Evolutionary conservation across 495 filamentous ascomycete genomes (phyloP).

Genomic region (Aspergillus haitiensis): DNA sequence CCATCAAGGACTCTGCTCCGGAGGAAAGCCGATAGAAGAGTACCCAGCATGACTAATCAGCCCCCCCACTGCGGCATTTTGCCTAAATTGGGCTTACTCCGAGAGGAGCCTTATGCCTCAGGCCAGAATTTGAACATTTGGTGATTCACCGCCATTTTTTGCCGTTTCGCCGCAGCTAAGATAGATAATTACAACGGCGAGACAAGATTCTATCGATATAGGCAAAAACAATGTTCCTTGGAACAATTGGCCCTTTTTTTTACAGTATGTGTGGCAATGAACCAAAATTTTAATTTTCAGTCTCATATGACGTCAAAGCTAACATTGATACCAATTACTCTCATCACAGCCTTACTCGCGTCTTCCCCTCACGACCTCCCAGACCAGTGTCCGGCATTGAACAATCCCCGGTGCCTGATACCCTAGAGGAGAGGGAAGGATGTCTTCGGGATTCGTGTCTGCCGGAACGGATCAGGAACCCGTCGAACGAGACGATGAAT

Average conservation of each 20-base stretch:
- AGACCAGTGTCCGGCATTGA: neutral
- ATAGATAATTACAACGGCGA: neutral
- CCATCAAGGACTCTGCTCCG: too few species aligned
- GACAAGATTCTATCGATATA: neutral
- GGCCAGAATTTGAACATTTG: neutral
- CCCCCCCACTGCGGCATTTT: conserved; percentile 11
- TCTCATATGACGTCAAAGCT: neutral
- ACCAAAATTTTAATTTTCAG: neutral
- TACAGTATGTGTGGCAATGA: neutral
- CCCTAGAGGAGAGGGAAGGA: conserved; percentile 27
- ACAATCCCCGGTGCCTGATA: neutral
- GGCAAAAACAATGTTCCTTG: neutral
- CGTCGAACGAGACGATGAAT: conserved; percentile 64
- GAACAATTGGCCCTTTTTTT: neutral
- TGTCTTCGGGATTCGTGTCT: conserved; percentile 90
- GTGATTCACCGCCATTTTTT: conserved; percentile 22
- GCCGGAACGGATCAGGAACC: conserved; percentile 72
- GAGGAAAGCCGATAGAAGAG: too few species aligned
- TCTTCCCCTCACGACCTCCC: neutral
- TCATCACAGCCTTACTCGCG: neutral
- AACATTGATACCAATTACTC: neutral
- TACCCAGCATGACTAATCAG: neutral
- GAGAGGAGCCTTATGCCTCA: conserved; percentile 3
- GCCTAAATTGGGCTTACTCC: conserved; percentile 7
- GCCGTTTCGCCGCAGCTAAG: conserved; percentile 13